Evolutionary conservation across 129 eudicot species (phyloP), one percentile per base, ranked within the genome.

Genomic region (Solidago caesia): DNA sequence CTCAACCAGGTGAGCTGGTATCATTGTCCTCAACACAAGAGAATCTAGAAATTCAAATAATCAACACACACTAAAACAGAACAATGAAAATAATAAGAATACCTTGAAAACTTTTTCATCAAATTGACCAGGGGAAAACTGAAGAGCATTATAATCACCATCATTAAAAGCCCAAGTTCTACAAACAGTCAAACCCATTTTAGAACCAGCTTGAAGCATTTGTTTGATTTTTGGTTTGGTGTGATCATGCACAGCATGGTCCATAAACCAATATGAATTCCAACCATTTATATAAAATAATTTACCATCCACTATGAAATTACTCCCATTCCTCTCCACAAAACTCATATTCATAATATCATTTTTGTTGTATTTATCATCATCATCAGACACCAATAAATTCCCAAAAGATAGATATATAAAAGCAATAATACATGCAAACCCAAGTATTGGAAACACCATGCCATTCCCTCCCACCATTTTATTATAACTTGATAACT

Each of bases 211-310:
- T 85, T 91, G 91, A 53, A 94, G 84, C 81, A 91, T 87, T 53
- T 76, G 83, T 52, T 83, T 85, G 26, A 94, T 82, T 75, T 89
- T 91, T 44, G 92, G 86, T 15, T 84, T 85, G 51, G 71, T 86
- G 59, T 77, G 81, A 26, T 68, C 85, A 49, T 91, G 88, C 55
- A 87, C 97, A 79, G 96, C 97, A 79, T 94, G 96, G 77, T 91
- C 96, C 99, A 94, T 94, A 59, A 94, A 82, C 99, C 99, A 94
- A 59, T 94, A 94, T 57, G 99, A 94, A 71, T 94, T 94, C 99
- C 99, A 94, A 9, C 99, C 99, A 75, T 94, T 91, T 46, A 91
- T 70, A 59, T 94, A 94, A 61, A 94, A 94, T 45, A 86, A 67
- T 26, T 63, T 75, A 52, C 90, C 99, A 87, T 94, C 99, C 47